Percentiles rank a stretch among this genome's conserved stretches.
Evolutionary conservation across 2,329 filamentous ascomycete genomes (phyloP).

Genomic region (Diplodia mutila): DNA sequence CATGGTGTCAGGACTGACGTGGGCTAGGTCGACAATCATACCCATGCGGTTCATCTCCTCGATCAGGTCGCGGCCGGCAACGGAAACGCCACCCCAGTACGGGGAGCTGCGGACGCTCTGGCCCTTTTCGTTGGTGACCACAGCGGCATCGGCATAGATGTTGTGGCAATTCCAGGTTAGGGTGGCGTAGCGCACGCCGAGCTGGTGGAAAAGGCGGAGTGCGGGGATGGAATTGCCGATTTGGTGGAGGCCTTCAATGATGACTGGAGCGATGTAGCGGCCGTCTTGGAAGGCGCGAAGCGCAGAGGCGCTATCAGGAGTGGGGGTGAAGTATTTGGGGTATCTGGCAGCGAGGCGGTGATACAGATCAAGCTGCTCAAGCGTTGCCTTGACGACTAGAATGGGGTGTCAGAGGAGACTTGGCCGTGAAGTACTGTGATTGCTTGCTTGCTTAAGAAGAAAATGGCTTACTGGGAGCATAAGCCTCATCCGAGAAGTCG

Average conservation of each 20-base stretch:
- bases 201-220: conserved; percentile 72
- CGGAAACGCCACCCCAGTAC: conserved; percentile 73
- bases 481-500: conserved; percentile 75
- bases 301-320: conserved; percentile 63
- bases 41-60: conserved; percentile 92
- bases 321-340: conserved; percentile 70
- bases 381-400: conserved; percentile 66
- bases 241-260: conserved; percentile 78
- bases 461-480: conserved; percentile 62
- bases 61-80: conserved; percentile 69
- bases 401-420: too few species aligned
- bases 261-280: conserved; percentile 39
- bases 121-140: conserved; percentile 57
- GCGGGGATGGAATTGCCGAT: conserved; percentile 83
- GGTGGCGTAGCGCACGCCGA: conserved; percentile 86
- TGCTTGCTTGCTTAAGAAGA: too few species aligned
- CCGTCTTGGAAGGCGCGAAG: conserved; percentile 54
- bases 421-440: too few species aligned
- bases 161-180: conserved; percentile 96
- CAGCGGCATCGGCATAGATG: conserved; percentile 80
- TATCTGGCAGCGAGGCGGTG: conserved; percentile 66
- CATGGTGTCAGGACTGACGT: conserved; percentile 82
- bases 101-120: conserved; percentile 53
- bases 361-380: conserved; percentile 76
- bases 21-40: conserved; percentile 89